These are phyloP conservation scores for Tephrocybe sp. DNA, from an alignment of 768 basidiomycete genomes.

Conservation along the genomic window DNA sequence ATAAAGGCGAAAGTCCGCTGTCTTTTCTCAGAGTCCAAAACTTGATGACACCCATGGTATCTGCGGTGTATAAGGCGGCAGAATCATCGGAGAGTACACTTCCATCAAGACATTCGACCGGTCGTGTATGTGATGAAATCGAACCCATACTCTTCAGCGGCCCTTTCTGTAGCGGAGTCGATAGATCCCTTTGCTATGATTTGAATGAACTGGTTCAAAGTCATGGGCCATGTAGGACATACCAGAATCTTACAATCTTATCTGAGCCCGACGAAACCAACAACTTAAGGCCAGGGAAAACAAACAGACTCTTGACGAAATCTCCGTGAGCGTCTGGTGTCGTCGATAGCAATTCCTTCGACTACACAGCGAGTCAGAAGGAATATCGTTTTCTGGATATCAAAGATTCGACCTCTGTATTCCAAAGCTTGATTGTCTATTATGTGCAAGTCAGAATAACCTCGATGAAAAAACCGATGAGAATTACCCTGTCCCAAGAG, in stretches of 20 bases:
- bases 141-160: conserved; percentile 57
- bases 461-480: neutral
- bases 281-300: conserved; percentile 62
- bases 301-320: conserved; percentile 84
- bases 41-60: conserved; percentile 90
- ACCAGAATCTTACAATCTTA: conserved; percentile 87
- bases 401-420: conserved; percentile 53
- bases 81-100: conserved; percentile 41
- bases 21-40: conserved; percentile 68
- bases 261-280: conserved; percentile 89
- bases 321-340: conserved; percentile 75
- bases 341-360: conserved; percentile 64
- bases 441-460: conserved; percentile 11
- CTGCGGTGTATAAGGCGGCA: conserved; percentile 72
- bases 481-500: conserved; percentile 84
- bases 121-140: conserved; percentile 83
- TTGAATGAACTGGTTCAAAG: neutral
- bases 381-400: conserved; percentile 1
- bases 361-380: conserved; percentile 39
- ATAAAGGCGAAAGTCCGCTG: conserved; percentile 35
- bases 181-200: conserved; percentile 55
- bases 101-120: conserved; percentile 78
- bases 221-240: no score
- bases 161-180: conserved; percentile 35
- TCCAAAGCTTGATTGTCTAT: conserved; percentile 87